A percentile compares a stretch with the other conserved stretches of the same genome.
phyloP scores from a whole-genome alignment of 805 yeast genomes.

The Saccharomycodes ludwigii region DNA sequence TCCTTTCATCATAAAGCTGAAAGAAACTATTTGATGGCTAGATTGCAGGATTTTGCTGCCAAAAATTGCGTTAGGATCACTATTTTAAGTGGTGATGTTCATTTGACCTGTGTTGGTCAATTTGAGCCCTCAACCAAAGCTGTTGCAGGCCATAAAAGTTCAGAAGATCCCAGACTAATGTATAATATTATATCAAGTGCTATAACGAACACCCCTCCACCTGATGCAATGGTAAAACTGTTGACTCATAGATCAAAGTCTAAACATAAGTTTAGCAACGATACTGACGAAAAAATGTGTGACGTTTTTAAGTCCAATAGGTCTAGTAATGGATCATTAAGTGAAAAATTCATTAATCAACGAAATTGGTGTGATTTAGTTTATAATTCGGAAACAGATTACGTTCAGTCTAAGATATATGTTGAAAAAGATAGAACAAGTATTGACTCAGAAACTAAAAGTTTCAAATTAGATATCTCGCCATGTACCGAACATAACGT shows the following conservation, averaged over 20 bases:
- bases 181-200: constrained; percentile 84
- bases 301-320: constrained; percentile 52
- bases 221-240: constrained; percentile 68
- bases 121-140: constrained; percentile 49
- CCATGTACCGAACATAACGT: too few species aligned
- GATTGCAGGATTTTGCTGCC: constrained; percentile 56
- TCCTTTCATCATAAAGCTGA: constrained; percentile 76
- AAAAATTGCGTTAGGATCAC: constrained; percentile 60
- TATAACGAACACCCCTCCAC: constrained; percentile 87
- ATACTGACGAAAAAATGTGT: constrained; percentile 72
- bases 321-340: constrained; percentile 40
- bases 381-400: constrained; percentile 11
- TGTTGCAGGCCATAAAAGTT: too few species aligned
- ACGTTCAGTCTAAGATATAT: constrained; percentile 42
- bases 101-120: constrained; percentile 73
- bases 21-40: constrained; percentile 55
- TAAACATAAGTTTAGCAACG: constrained; percentile 50
- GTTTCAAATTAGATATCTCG: too few species aligned
- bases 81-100: constrained; percentile 88
- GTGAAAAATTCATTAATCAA: constrained; percentile 45
- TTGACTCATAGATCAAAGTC: constrained; percentile 50
- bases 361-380: constrained; percentile 61
- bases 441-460: constrained; percentile 39
- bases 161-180: constrained; percentile 65
- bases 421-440: constrained; percentile 52